A percentile compares a stretch with the other conserved stretches of the same genome.
Conservation (phyloP, 495 filamentous ascomycete species). For the Penicillium atrosanguineum region DNA sequence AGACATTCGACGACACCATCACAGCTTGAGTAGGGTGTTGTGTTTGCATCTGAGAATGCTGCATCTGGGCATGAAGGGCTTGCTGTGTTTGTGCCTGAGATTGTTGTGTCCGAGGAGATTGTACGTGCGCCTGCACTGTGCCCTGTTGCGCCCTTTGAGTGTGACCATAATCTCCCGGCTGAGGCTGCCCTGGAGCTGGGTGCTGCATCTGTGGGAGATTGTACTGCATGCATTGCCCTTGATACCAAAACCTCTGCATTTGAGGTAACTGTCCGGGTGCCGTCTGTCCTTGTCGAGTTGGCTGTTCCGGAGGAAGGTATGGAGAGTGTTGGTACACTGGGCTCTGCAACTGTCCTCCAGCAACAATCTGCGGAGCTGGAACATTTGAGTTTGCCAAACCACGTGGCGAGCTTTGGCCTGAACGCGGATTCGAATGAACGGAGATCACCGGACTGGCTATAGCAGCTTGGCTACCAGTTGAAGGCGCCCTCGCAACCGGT, state of each 20-base stretch:
- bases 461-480: not conserved
- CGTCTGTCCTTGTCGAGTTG: too few relatives aligned
- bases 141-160: not conserved
- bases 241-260: not conserved
- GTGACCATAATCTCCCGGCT: not conserved
- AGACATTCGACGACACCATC: not conserved
- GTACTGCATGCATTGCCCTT: not conserved
- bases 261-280: too few relatives aligned
- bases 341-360: not conserved
- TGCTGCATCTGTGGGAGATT: not conserved
- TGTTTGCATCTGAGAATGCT: not conserved
- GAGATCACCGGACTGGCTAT: not conserved
- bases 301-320: not conserved
- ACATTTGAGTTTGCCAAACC: too few relatives aligned
- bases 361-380: too few relatives aligned
- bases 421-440: not conserved
- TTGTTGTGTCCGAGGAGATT: too few relatives aligned
- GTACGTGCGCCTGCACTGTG: too few relatives aligned
- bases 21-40: not conserved
- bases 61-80: not conserved
- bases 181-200: not conserved
- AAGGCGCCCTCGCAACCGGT: not conserved
- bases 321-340: not conserved
- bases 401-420: not conserved
- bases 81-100: too few relatives aligned